Evolutionary conservation across 805 yeast genomes (phyloP).

Genomic region (Starmerella gropengiesseri): DNA sequence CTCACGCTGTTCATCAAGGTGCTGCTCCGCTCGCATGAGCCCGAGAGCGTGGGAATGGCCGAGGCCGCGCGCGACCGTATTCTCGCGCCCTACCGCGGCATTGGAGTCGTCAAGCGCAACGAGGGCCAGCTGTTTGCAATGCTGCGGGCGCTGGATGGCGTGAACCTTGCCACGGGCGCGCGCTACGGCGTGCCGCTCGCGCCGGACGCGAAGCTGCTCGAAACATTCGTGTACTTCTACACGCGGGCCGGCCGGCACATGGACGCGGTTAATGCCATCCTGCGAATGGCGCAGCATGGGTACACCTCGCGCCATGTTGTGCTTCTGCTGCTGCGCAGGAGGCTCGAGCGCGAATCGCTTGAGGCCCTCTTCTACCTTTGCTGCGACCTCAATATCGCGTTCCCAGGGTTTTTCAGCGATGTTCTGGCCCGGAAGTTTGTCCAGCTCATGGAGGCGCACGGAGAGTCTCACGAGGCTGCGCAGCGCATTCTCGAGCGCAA

Average conservation of each 20-base stretch:
- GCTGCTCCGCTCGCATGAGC: constrained; percentile 17
- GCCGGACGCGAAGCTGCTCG: constrained; percentile 3
- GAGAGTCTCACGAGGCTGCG: too few relatives aligned
- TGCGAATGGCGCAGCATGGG: constrained; percentile 15
- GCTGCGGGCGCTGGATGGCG: constrained; percentile 14
- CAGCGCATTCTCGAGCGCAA: too few relatives aligned
- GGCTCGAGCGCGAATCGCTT: neutral
- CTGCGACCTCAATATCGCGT: constrained; percentile 13
- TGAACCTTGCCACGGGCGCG: neutral
- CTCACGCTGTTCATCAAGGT: constrained; percentile 23
- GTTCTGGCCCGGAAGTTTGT: constrained; percentile 4
- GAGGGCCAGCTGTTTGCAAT: neutral
- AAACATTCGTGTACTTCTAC: constrained; percentile 8
- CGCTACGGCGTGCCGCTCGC: constrained; percentile 10
- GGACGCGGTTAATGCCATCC: constrained; percentile 8
- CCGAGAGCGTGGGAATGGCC: constrained; percentile 24
- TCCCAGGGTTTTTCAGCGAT: constrained; percentile 14
- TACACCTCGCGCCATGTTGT: constrained; percentile 8
- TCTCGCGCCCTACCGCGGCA: neutral
- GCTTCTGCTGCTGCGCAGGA: neutral
- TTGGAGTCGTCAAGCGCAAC: constrained; percentile 1
- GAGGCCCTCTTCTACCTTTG: constrained; percentile 14
- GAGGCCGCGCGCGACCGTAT: constrained; percentile 19
- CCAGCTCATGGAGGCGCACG: neutral
- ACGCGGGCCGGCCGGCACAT: constrained; percentile 2